Evolutionary conservation across 1,139 yeast genomes (phyloP).

Genomic region (Zygotorulaspora mrakii): DNA sequence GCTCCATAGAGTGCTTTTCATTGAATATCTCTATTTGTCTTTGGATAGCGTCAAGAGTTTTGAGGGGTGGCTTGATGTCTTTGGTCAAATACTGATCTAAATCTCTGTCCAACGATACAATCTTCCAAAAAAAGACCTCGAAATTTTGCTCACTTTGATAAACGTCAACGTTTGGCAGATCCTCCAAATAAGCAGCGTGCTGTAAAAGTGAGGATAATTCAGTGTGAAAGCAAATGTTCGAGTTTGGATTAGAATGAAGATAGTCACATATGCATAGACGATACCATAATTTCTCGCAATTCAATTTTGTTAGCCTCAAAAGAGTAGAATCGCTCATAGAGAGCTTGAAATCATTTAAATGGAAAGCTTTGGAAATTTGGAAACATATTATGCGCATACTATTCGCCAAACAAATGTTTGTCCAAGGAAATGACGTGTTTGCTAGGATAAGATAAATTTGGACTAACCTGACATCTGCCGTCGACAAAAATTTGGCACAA

Average conservation of each 20-base stretch:
- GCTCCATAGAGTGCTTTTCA: conserved; percentile 17
- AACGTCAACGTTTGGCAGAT: conserved; percentile 27
- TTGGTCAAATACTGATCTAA: conserved; percentile 25
- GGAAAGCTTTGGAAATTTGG: conserved; percentile 27
- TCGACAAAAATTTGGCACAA: conserved; percentile 20
- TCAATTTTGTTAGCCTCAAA: conserved; percentile 24
- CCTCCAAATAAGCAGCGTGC: conserved; percentile 32
- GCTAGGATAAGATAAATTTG: conserved; percentile 30
- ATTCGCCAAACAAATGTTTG: conserved; percentile 18
- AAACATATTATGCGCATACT: conserved; percentile 26
- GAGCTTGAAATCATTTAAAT: conserved; percentile 22
- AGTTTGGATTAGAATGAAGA: conserved; percentile 26
- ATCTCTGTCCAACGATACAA: conserved; percentile 34
- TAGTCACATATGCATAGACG: conserved; percentile 29
- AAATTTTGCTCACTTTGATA: conserved; percentile 31
- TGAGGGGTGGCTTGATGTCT: conserved; percentile 28
- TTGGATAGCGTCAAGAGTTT: conserved; percentile 32
- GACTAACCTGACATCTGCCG: conserved; percentile 30
- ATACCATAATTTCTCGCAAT: conserved; percentile 32
- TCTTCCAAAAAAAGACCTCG: conserved; percentile 33
- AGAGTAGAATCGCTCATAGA: conserved; percentile 25
- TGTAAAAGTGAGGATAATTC: conserved; percentile 30
- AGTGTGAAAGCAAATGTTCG: conserved; percentile 23
- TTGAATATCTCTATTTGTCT: conserved; percentile 26
- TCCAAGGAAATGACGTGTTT: conserved; percentile 25